Base-by-base conservation (phyloP, 148 eudicot species). In the Heliamphora exappendiculata region DNA sequence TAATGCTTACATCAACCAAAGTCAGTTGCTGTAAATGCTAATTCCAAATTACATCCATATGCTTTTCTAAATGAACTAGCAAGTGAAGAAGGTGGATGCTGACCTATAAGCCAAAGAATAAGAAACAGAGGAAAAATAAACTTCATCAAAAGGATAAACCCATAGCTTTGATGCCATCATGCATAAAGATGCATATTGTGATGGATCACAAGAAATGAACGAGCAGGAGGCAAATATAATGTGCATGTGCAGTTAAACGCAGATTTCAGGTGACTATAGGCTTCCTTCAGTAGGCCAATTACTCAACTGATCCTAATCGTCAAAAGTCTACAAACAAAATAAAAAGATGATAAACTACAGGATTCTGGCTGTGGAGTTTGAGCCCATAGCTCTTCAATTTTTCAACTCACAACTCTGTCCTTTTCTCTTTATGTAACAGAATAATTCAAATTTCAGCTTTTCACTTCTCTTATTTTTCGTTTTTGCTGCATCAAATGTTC, bases 191-290 rank as follows among this genome's bases (percentile, higher is more conserved):
- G 33, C 19, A 69, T 44, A 53, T 70, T 24, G 22, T 70, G 37
- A 70, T 47, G 22, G 57, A 66, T 20, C 29, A 19, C 20, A 8
- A 70, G 62, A 51, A 72, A 12, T 20, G 19, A 19, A 72, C 58
- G 1, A 53, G 73, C 57, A 29, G 41, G 17, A 26, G 1, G 73
- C 26, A 24, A 12, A 8, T 19, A 28, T 14, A 71, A 20, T 51
- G 60, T 47, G 47, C 45, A 51, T 29, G 47, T 31, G 3, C 70
- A 49, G 58, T 51, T 42, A 71, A 71, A 51, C 49, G 73, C 73
- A 17, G 20, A 49, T 37, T 31, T 33, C 0, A 19, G 34, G 19
- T 10, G 42, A 14, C 62, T 71, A 51, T 16, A 31, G 17, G 20
- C 29, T 71, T 29, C 14, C 55, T 33, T 49, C 59, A 50, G 9